Conservation (phyloP, 805 yeast genomes). For the Sungouiozyma intestinalis region DNA sequence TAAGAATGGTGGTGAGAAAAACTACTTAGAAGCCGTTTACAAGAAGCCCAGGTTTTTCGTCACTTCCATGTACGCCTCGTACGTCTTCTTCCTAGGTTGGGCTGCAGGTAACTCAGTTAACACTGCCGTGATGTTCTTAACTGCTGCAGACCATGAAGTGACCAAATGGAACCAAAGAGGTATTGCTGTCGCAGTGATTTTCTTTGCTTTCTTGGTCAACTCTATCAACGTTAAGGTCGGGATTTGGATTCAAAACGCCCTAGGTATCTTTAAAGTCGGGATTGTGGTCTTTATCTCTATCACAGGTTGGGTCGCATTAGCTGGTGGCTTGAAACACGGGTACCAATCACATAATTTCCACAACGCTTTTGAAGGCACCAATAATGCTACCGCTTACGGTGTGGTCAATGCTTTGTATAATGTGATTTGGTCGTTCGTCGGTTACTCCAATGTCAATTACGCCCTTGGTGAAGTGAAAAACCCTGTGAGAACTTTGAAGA, state of each 20-base stretch:
- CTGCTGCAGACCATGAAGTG: slow-evolving; percentile 59
- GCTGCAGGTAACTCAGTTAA: slow-evolving; percentile 78
- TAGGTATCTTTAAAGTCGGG: slow-evolving; percentile 67
- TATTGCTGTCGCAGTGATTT: slow-evolving; percentile 63
- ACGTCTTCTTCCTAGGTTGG: slow-evolving; percentile 71
- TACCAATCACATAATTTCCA: slow-evolving; percentile 49
- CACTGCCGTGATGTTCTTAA: slow-evolving; percentile 65
- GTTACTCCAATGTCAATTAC: slow-evolving; percentile 75
- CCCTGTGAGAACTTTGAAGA: slow-evolving; percentile 56
- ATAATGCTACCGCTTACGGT: slow-evolving; percentile 51
- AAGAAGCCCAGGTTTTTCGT: slow-evolving; percentile 58
- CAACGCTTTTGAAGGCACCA: slow-evolving; percentile 46
- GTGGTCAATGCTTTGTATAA: slow-evolving; percentile 68
- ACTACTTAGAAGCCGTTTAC: slow-evolving; percentile 64
- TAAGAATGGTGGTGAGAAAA: slow-evolving; percentile 80
- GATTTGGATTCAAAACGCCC: slow-evolving; percentile 48
- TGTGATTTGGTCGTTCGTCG: slow-evolving; percentile 77
- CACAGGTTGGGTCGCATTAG: slow-evolving; percentile 78
- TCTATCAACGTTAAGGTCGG: slow-evolving; percentile 55
- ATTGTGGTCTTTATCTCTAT: slow-evolving; percentile 59
- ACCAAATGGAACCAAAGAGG: slow-evolving; percentile 72
- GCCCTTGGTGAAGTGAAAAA: slow-evolving; percentile 72
- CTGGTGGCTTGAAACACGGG: slow-evolving; percentile 50
- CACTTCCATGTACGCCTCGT: slow-evolving; percentile 57
- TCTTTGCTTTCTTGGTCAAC: slow-evolving; percentile 59